Evolutionary conservation across 2,329 filamentous ascomycete species (phyloP), one percentile per base, ranked within the genome.

Genomic region (Aaosphaeria arxii): DNA sequence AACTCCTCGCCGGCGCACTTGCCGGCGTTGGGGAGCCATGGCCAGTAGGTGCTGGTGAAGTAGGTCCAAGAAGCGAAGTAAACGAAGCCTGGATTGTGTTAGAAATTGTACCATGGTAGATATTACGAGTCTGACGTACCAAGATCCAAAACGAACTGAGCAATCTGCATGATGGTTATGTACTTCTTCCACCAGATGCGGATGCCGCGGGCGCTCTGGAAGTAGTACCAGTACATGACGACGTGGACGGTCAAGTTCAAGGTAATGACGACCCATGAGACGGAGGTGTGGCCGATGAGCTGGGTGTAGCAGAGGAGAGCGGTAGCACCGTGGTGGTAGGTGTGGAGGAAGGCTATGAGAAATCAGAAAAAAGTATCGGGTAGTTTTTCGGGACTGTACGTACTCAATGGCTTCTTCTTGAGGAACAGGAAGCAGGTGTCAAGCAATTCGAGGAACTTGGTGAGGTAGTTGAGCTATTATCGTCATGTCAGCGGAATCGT

Each of bases 191-290:
- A 97, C 91, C 91, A 96, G 76, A 96, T 94, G 66, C 86, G 87
- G 73, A 97, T 84, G 61, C 94, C 94, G 62, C 92, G 91, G 47
- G 92, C 91, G 68, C 89, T 92, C 82, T 97, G 92, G 86, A 97
- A 97, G 84, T 97, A 97, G 85, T 97, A 97, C 91, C 91, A 96
- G 86, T 97, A 97, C 92, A 97, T 97, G 70, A 96, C 88, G 50
- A 97, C 92, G 77, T 97, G 92, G 47, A 97, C 92, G 55, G 84
- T 84, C 67, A 97, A 77, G 82, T 97, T 97, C 63, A 97, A 84
- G 46, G 84, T 87, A 71, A 97, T 97, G 54, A 87, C 86, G 47
- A 96, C 89, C 92, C 92, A 97, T 52, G 91, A 95, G 48, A 97
- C 92, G 40, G 92, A 83, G 41, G 92, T 97, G 67, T 89, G 84